A percentile compares a stretch with the other conserved stretches of the same genome.
phyloP scores from a whole-genome alignment of 768 basidiomycete genomes.

The Cantharellus cinnabarinus region DNA sequence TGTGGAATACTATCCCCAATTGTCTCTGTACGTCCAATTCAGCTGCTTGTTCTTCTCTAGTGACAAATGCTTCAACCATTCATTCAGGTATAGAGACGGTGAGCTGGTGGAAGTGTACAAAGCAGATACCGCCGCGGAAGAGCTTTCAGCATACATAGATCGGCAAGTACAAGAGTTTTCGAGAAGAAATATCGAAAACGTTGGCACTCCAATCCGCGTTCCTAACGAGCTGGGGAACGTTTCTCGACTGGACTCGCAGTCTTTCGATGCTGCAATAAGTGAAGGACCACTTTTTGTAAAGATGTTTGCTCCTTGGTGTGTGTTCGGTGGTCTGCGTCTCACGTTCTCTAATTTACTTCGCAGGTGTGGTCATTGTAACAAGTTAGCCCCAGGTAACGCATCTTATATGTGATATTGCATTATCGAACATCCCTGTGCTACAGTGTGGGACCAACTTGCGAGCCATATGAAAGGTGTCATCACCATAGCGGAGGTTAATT shows the following conservation, averaged over 20 bases:
- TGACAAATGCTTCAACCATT: too few relatives aligned
- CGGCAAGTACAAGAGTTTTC: slow-evolving; percentile 15
- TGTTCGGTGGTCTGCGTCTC: neutral
- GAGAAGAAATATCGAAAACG: neutral
- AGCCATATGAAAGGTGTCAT: slow-evolving; percentile 44
- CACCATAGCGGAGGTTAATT: slow-evolving; percentile 73
- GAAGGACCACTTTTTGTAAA: slow-evolving; percentile 42
- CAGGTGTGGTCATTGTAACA: slow-evolving; percentile 92
- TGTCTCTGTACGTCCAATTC: slow-evolving; percentile 26
- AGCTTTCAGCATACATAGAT: slow-evolving; percentile 35
- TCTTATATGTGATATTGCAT: neutral
- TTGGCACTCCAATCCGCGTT: slow-evolving; percentile 5
- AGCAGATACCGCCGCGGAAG: slow-evolving; percentile 31
- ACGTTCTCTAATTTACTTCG: neutral
- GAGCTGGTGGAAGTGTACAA: slow-evolving; percentile 35
- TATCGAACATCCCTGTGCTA: neutral
- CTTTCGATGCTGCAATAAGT: slow-evolving; percentile 25
- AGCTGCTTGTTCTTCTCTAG: too few relatives aligned
- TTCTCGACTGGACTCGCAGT: slow-evolving; percentile 13
- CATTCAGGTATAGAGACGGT: slow-evolving; percentile 29
- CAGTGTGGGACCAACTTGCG: slow-evolving; percentile 60
- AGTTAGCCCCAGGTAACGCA: slow-evolving; percentile 42
- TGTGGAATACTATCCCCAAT: slow-evolving; percentile 52
- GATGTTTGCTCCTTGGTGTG: slow-evolving; percentile 80
- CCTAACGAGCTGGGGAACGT: slow-evolving; percentile 23